Conservation (phyloP, 495 filamentous ascomycete species). For the Immersiella caudata region DNA sequence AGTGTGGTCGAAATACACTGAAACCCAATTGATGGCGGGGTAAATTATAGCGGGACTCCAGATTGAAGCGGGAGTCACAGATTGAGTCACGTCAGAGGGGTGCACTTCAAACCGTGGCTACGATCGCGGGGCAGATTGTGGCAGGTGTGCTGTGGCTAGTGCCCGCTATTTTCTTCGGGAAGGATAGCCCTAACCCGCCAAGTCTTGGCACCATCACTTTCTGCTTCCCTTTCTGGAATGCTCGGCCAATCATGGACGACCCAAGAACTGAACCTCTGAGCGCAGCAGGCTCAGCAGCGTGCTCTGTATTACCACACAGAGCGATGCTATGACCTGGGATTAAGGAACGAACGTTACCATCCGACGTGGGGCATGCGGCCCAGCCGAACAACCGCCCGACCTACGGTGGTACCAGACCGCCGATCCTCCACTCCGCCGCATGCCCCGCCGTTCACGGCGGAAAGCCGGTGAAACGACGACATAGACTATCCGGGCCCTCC, state of each 20-base stretch:
- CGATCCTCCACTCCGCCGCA: neutral
- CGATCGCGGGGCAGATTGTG: neutral
- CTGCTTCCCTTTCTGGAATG: neutral
- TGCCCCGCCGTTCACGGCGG: neutral
- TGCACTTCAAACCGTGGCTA: neutral
- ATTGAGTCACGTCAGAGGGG: neutral
- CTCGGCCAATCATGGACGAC: neutral
- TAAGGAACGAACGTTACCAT: too few species aligned
- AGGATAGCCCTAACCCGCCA: neutral
- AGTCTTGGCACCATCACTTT: neutral
- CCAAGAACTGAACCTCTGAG: too few species aligned
- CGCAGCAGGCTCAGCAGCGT: too few species aligned
- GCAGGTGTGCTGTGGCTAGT: neutral
- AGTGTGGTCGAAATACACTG: neutral
- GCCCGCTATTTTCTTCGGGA: neutral
- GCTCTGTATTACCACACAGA: too few species aligned
- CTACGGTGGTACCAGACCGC: too few species aligned
- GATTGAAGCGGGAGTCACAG: neutral
- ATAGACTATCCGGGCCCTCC: neutral
- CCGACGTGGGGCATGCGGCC: too few species aligned
- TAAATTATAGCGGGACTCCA: neutral
- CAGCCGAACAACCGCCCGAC: too few species aligned
- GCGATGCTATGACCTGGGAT: too few species aligned
- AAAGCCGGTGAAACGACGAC: neutral
- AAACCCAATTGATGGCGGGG: conserved; percentile 13